Percentiles rank a stretch among this genome's conserved stretches.
Evolutionary conservation across 345 rosid species (phyloP).

Genomic region (Heritiera fomes): DNA sequence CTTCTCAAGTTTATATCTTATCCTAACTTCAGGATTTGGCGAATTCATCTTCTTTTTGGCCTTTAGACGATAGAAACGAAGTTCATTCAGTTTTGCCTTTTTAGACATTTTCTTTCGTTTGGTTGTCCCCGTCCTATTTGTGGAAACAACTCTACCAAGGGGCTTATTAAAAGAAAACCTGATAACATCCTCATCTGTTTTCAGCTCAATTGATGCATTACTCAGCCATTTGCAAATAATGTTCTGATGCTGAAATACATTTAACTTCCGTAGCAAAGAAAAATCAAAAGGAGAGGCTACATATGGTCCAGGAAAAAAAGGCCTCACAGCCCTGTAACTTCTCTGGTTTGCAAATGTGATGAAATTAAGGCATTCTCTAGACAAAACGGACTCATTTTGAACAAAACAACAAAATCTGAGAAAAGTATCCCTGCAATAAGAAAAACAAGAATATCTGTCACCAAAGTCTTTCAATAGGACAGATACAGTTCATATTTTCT

Average conservation of each 20-base stretch:
- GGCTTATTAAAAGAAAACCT: constrained; percentile 62
- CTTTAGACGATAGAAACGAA: constrained; percentile 75
- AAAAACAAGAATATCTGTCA: constrained; percentile 14
- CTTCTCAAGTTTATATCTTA: constrained; percentile 89
- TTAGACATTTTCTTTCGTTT: constrained; percentile 57
- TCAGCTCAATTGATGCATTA: constrained; percentile 52
- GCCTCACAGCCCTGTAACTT: constrained; percentile 25
- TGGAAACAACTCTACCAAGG: constrained; percentile 24
- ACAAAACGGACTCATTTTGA: constrained; percentile 24
- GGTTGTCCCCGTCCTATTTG: constrained; percentile 34
- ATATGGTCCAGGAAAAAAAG: constrained; percentile 19
- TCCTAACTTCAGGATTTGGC: constrained; percentile 92
- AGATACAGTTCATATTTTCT: background rate
- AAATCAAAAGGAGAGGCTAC: constrained; percentile 22
- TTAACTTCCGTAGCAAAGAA: background rate
- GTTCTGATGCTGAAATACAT: constrained; percentile 20
- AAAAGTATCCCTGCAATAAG: constrained; percentile 40
- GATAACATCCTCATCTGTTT: constrained; percentile 56
- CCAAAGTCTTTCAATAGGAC: background rate
- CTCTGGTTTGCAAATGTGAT: constrained; percentile 18
- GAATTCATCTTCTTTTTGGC: constrained; percentile 96
- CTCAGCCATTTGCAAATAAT: constrained; percentile 35
- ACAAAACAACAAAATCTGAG: constrained; percentile 26
- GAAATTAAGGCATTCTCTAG: constrained; percentile 19
- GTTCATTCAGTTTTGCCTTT: constrained; percentile 74